Evolutionary conservation across 768 basidiomycete species (phyloP).

Genomic region (Ramaria sp.): DNA sequence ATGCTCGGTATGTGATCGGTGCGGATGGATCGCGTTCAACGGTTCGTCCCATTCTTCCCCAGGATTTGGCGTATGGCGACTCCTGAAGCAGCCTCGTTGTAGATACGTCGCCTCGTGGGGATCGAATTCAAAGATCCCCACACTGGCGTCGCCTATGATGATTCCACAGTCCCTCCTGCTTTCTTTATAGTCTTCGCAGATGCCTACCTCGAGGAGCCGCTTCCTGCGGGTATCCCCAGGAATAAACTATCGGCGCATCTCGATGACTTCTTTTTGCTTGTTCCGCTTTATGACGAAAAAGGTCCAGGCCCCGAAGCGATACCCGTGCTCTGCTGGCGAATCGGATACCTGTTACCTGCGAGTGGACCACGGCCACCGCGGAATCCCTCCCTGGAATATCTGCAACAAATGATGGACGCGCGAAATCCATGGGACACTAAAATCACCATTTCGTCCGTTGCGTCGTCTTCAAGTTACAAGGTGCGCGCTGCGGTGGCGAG

Average conservation of each 20-base stretch:
- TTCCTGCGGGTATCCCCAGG: conserved; percentile 15
- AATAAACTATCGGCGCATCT: conserved; percentile 19
- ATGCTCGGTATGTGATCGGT: conserved; percentile 36
- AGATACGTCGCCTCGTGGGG: conserved; percentile 33
- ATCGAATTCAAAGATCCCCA: conserved; percentile 34
- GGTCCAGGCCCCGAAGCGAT: conserved; percentile 10
- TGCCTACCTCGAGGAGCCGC: conserved; percentile 25
- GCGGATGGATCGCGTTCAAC: conserved; percentile 40
- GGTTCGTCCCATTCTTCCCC: conserved; percentile 20
- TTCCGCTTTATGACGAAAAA: conserved; percentile 26
- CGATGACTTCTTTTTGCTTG: conserved; percentile 25
- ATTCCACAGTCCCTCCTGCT: neutral
- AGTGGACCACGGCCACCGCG: conserved; percentile 25
- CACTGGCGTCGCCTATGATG: conserved; percentile 2
- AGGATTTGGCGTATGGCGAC: neutral
- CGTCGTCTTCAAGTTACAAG: conserved; percentile 5
- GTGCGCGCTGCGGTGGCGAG: conserved; percentile 5
- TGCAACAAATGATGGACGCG: conserved; percentile 32
- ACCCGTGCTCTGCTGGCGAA: conserved; percentile 25
- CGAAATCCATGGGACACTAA: conserved; percentile 3
- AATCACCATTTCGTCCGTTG: neutral
- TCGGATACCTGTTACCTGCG: conserved; percentile 29
- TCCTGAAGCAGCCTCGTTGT: neutral
- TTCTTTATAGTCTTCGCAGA: conserved; percentile 4
- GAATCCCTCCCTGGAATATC: conserved; percentile 27